Base-by-base conservation (phyloP, 2,329 filamentous ascomycete genomes). In the Teratosphaeria pseudoeucalypti region DNA sequence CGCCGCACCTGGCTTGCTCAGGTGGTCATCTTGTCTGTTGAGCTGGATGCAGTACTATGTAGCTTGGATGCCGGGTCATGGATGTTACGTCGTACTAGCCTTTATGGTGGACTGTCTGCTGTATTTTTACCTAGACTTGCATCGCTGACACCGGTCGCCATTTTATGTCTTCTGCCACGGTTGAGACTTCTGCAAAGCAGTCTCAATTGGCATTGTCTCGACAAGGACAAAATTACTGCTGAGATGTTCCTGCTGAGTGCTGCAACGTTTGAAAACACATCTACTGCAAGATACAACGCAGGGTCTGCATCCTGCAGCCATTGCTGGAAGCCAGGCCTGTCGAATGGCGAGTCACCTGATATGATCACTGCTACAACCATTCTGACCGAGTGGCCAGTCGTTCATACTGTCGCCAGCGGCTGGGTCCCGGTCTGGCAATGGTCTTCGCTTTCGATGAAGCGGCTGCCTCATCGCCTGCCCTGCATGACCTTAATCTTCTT, bases 401-500 rank as follows among this genome's bases (percentile, higher is more conserved):
- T 12, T n/a, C 9, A 11, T 49, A 49, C 9, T 19, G 3, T 23
- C 19, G 16, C 9, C 2, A n/a, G 43, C 43, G 43, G 43, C 43
- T 10, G 16, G 2, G 9, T n/a, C 16, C n/a, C 43, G 23, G 11
- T 23, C 6, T 23, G 5, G 16, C 37, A 12, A 39, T 49, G n/a
- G n/a, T 19, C 43, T 23, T 19, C 23, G 10, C 37, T 49, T 3
- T n/a, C 43, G 7, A 9, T 49, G 16, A 49, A 6, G 23, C 23
- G 16, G 19, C n/a, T 6, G 19, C 43, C 57, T 56, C 34, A 34
- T 56, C 32, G 23, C 54, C 29, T 27, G 16, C 54, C 34, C 16
- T 53, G 34, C 56, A 34, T 57, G 26, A 53, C 56, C 49, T 49
- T 57, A 34, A 57, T 37, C 23, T 43, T 37, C 56, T 57, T 57